A percentile compares a stretch with the other conserved stretches of the same genome.
Conservation (phyloP, 2,329 filamentous ascomycete species). For the Keithomyces neogunnii region DNA sequence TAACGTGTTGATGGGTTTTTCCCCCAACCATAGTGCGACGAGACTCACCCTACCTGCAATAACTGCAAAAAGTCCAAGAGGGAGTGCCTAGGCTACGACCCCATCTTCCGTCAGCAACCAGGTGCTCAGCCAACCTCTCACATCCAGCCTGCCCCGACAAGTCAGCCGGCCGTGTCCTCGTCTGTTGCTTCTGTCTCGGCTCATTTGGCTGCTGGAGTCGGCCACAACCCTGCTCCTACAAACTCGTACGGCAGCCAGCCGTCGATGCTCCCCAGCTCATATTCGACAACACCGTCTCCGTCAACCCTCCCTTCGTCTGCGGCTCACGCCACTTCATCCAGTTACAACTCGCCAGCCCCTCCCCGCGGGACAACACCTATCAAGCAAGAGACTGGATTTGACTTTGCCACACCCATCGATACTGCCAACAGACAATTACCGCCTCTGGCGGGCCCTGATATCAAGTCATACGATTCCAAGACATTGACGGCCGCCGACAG, state of each 20-base stretch:
- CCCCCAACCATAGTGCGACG: conserved; percentile 65
- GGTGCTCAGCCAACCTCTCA: conserved; percentile 64
- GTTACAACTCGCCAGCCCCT: conserved; percentile 24
- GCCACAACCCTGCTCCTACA: conserved; percentile 13
- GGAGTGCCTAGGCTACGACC: conserved; percentile 79
- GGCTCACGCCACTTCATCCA: conserved; percentile 16
- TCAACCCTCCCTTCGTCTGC: conserved; percentile 22
- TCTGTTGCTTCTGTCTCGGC: conserved; percentile 15
- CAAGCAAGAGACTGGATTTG: conserved; percentile 35
- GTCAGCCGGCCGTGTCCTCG: conserved; percentile 25
- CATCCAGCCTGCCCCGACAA: conserved; percentile 24
- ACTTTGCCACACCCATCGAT: conserved; percentile 49
- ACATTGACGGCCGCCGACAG: conserved; percentile 15
- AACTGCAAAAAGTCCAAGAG: conserved; percentile 86
- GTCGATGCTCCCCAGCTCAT: conserved; percentile 34
- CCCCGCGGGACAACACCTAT: conserved; percentile 19
- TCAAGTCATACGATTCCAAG: conserved; percentile 12
- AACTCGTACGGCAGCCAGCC: conserved; percentile 39
- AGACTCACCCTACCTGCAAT: conserved; percentile 84
- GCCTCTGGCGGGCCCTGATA: conserved; percentile 2
- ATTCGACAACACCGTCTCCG: conserved; percentile 22
- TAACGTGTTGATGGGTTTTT: background rate
- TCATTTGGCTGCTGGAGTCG: conserved; percentile 15
- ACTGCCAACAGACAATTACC: conserved; percentile 31
- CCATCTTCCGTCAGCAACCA: conserved; percentile 70